Base-by-base conservation (phyloP, 2,329 filamentous ascomycete species). In the Pestalotiopsis sp. region DNA sequence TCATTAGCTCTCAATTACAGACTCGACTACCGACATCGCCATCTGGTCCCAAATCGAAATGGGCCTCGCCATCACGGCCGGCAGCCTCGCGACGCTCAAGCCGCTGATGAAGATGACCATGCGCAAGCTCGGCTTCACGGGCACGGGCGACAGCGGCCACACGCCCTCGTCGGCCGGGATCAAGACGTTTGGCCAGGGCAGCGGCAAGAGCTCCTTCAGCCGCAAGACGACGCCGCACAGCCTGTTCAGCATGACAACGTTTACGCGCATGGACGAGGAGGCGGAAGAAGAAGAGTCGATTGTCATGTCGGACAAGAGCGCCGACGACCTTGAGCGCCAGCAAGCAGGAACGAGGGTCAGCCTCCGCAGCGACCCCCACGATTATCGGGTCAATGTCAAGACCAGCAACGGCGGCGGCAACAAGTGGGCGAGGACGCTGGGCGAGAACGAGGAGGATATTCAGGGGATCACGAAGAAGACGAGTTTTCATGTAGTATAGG, bases 41-140 rank as follows among this genome's bases (percentile, higher is more conserved):
- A 76, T 79, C 67, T 80, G 78, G 76, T 79, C 77, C 3, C 73
- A 72, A 12, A 69, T 76, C 17, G 78, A 80, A 57, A 70, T 76
- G 13, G 76, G 76, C 11, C 72, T 80, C 3, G 75, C 78, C n/a
- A 77, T 80, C 61, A 70, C 75, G 3, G 78, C 77, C 23, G 74
- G 74, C 27, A 72, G 73, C 25, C 73, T 74, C 17, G 72, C 75
- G 1, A 77, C 77, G 0, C 71, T 80, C 2, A 76, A 76, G 3
- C 78, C 78, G 3, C 70, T 80, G 3, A 52, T 67, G 20, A 45
- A 57, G 17, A 45, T 41, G 20, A 23, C 56, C 52, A 17, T 60
- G 31, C 25, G 36, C 36, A 45, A 61, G 39, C 60, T 57, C 27
- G 58, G 31, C 14, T 39, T 38, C 25, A 57, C n/a, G 9, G 31